Evolutionary conservation across 2,329 filamentous ascomycete species (phyloP).

Genomic region (Trichoderma koningii): DNA sequence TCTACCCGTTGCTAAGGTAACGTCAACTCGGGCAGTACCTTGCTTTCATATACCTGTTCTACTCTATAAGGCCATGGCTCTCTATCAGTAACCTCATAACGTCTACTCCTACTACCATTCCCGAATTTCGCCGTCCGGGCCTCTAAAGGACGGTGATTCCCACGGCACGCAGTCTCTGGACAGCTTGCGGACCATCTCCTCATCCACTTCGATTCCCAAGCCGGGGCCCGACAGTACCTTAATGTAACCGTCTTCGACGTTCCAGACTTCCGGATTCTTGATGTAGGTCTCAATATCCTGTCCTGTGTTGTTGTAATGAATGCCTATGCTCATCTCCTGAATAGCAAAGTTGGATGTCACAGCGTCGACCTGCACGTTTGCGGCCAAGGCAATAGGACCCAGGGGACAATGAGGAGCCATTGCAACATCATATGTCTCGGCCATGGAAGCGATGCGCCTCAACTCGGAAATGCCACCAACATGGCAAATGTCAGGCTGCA

Average conservation of each 20-base stretch:
- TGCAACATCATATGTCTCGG: constrained; percentile 72
- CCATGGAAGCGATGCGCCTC: constrained; percentile 68
- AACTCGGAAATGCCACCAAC: constrained; percentile 73
- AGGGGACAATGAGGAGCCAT: constrained; percentile 74
- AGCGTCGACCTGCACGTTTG: constrained; percentile 67
- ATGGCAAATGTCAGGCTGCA: constrained; percentile 74
- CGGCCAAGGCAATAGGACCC: constrained; percentile 72
- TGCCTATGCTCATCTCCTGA: constrained; percentile 76
- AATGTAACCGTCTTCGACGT: constrained; percentile 67
- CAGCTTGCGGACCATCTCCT: constrained; percentile 64
- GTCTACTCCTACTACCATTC: constrained; percentile 59
- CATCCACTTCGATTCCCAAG: constrained; percentile 70
- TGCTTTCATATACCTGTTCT: too few relatives aligned
- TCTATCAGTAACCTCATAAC: not conserved
- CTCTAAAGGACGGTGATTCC: constrained; percentile 67
- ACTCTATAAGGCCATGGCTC: constrained; percentile 5
- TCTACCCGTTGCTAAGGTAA: too few relatives aligned
- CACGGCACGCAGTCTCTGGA: constrained; percentile 63
- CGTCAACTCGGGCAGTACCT: too few relatives aligned
- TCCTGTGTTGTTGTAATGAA: constrained; percentile 73
- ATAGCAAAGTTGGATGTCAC: constrained; percentile 67
- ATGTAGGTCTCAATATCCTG: constrained; percentile 68
- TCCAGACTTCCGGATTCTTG: constrained; percentile 64
- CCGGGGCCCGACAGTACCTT: constrained; percentile 61
- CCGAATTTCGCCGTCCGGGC: constrained; percentile 65